Percentiles rank a stretch among this genome's conserved stretches.
Evolutionary conservation across 306 rosid species (phyloP).

Genomic region (Fragaria vesca): DNA sequence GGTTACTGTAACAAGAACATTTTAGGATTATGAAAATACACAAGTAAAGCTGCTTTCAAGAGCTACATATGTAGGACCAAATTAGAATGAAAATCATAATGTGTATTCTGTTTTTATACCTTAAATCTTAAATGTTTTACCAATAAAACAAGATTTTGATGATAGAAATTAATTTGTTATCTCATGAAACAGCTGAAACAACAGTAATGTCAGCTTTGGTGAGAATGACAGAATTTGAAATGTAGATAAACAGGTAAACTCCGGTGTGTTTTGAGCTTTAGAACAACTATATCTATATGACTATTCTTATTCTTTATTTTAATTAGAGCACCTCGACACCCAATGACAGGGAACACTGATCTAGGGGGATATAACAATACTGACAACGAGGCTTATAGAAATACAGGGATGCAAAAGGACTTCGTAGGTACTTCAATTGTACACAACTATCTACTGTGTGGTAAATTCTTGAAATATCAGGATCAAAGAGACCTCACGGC

Average conservation of each 20-base stretch:
- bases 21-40: not conserved
- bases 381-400: not conserved
- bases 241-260: not conserved
- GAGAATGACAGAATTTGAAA: not conserved
- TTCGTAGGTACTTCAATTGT: not conserved
- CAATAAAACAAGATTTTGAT: not conserved
- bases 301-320: not conserved
- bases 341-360: not conserved
- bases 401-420: not conserved
- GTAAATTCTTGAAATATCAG: not conserved
- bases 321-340: not conserved
- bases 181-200: not conserved
- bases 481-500: not conserved
- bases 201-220: not conserved
- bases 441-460: not conserved
- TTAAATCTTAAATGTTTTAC: not conserved
- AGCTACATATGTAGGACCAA: not conserved
- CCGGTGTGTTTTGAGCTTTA: not conserved
- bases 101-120: not conserved
- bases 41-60: not conserved
- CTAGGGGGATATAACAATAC: not conserved
- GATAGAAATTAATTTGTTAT: not conserved
- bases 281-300: not conserved
- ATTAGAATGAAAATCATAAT: not conserved
- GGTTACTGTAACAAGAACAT: not conserved